A percentile compares a stretch with the other conserved stretches of the same genome.
Conservation (phyloP, 768 basidiomycete genomes). For the Tulasnella sp. region DNA sequence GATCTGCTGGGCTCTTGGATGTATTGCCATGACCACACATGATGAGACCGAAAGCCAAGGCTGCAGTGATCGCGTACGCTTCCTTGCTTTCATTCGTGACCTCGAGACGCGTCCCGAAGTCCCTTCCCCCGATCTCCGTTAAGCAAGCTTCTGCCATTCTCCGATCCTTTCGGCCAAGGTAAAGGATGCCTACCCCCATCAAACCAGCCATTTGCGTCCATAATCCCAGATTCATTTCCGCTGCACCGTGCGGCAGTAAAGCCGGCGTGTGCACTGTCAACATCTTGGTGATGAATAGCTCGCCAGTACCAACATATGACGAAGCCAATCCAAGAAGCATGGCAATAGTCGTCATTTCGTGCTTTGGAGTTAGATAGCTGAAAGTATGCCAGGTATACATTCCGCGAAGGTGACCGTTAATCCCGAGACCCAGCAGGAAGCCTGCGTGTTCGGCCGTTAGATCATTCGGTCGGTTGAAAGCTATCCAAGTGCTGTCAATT, state of each 20-base stretch:
- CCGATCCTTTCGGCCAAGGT: slow-evolving; percentile 77
- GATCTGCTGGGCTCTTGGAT: slow-evolving; percentile 63
- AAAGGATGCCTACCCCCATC: slow-evolving; percentile 78
- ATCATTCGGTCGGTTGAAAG: slow-evolving; percentile 87
- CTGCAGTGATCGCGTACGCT: slow-evolving; percentile 80
- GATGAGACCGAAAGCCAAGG: slow-evolving; percentile 89
- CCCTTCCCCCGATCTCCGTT: slow-evolving; percentile 58
- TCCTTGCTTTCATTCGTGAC: slow-evolving; percentile 83
- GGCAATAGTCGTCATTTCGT: slow-evolving; percentile 90
- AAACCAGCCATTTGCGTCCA: slow-evolving; percentile 85
- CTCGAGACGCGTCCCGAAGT: slow-evolving; percentile 38
- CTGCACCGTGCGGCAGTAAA: slow-evolving; percentile 71
- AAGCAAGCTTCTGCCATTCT: slow-evolving; percentile 91
- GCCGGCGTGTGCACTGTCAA: slow-evolving; percentile 91
- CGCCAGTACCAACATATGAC: slow-evolving; percentile 75
- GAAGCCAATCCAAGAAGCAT: slow-evolving; percentile 89
- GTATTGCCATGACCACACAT: slow-evolving; percentile 76
- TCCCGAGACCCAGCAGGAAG: slow-evolving; percentile 82
- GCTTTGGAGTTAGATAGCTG: slow-evolving; percentile 88
- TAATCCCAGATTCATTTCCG: slow-evolving; percentile 83
- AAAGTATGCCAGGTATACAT: slow-evolving; percentile 95
- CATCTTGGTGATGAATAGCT: slow-evolving; percentile 81
- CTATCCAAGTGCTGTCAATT: slow-evolving; percentile 91
- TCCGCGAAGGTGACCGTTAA: slow-evolving; percentile 81
- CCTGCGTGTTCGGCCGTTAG: slow-evolving; percentile 94